Evolutionary conservation across 306 rosid species (phyloP).

Genomic region (Fragaria ananassa): DNA sequence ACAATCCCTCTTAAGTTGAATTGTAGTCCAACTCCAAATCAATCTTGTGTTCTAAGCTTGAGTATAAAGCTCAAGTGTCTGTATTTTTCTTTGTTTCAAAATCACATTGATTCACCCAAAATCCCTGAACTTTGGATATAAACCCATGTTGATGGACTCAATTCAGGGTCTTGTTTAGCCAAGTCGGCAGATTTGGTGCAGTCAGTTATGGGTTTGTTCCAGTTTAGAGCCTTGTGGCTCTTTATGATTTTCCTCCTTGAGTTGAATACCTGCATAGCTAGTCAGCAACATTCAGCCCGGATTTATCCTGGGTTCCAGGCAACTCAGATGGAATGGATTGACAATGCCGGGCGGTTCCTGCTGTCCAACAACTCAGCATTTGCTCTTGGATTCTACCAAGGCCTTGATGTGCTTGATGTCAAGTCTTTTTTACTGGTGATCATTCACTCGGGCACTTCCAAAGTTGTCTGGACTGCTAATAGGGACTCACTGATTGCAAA

Average conservation of each 20-base stretch:
- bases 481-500: constrained; percentile 29
- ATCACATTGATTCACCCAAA: not conserved
- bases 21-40: not conserved
- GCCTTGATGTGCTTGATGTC: constrained; percentile 13
- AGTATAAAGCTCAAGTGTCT: not conserved
- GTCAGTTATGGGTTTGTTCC: constrained; percentile 19
- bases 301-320: constrained; percentile 38
- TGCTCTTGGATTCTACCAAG: constrained; percentile 31
- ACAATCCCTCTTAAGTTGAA: not conserved
- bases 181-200: constrained; percentile 4
- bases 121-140: not conserved
- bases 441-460: constrained; percentile 24
- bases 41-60: not conserved
- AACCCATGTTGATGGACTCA: not conserved
- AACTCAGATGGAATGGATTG: constrained; percentile 23
- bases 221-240: constrained; percentile 2
- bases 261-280: constrained; percentile 23
- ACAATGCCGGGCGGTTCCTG: constrained; percentile 27
- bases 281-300: constrained; percentile 15
- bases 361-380: constrained; percentile 28
- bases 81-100: not conserved
- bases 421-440: constrained; percentile 27
- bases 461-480: constrained; percentile 52
- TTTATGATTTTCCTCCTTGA: not conserved
- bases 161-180: not conserved